Base-by-base conservation (phyloP, 116 monocot genomes). In the Cymodocea nodosa region DNA sequence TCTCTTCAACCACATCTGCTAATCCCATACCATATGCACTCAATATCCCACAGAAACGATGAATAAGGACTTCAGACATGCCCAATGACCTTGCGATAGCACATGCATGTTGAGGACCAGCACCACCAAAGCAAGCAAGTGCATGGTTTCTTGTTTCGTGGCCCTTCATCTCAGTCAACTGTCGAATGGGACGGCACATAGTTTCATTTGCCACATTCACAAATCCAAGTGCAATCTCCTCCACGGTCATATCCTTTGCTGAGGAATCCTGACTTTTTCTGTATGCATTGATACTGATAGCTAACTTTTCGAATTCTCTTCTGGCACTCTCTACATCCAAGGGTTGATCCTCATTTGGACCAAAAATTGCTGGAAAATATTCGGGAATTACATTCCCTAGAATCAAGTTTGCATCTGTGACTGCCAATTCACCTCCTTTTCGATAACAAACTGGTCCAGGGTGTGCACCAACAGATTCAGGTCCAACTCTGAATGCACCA, bases 21-120 rank as follows among this genome's bases (percentile, higher is more conserved):
- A 97, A 68, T 58, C 91, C 97, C 91, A 91, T 97, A 12, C 97
- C 97, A 77, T 91, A 97, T 53, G 97, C 97, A 68, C 97, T 97
- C 64, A 97, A 78, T 60, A 97, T 97, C 34, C 97, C 97, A 75
- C 97, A 97, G 73, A 77, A 97, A 16, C 91, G 59, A 66, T 97
- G 91, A 49, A 97, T 80, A 22, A 91, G 65, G 52, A 97, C 91
- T 68, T 88, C 88, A n/a, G 84, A 83, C 91, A 97, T 97, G 55
- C 91, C 91, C 40, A 97, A 65, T 20, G 88, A 83, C 66, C 88
- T 79, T n/a, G 97, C 97, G 49, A 91, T 85, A 30, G 90, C 77
- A 67, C 97, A 97, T 23, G 97, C 91, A 69, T 97, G 97, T 66
- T 97, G 97, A 5, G 97, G 97, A 2, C 91, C 97, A 62, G 97